These are phyloP conservation scores for Steccherinum ochraceum DNA, from an alignment of 768 basidiomycete species.

Conservation along the genomic window DNA sequence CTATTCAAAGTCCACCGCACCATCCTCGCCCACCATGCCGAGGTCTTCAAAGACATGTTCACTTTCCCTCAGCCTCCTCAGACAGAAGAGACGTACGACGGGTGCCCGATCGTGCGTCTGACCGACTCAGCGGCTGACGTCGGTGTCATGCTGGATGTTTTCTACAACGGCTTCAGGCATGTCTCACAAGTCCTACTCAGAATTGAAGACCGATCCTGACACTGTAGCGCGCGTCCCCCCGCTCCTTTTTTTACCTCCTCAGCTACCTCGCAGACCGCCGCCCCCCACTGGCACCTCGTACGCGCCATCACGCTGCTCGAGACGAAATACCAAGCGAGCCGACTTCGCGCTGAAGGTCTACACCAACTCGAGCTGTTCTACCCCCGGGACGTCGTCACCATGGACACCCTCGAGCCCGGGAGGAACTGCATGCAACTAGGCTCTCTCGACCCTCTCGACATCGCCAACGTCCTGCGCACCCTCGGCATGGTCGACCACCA, in stretches of 20 bases:
- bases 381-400: conserved; percentile 3
- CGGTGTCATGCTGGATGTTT: conserved; percentile 2
- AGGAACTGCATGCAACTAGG: no score
- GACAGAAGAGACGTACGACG: conserved; percentile 6
- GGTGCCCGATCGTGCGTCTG: conserved; percentile 4
- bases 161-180: conserved; percentile 6
- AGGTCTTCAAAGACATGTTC: conserved; percentile 7
- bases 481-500: conserved; percentile 5
- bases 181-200: no score
- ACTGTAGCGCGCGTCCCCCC: no score
- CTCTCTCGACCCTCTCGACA: no score
- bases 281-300: no score
- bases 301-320: conserved; percentile 1
- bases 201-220: no score
- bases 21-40: conserved; percentile 5
- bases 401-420: no score
- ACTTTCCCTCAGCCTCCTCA: conserved; percentile 6
- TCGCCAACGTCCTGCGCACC: conserved; percentile 7
- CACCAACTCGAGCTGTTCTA: conserved; percentile 7
- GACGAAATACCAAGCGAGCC: conserved; percentile 6
- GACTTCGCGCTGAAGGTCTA: conserved; percentile 5
- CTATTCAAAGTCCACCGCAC: conserved; percentile 1
- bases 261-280: no score
- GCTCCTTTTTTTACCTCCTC: no score
- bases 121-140: conserved; percentile 1